Evolutionary conservation across 2,329 filamentous ascomycete genomes (phyloP), one percentile per base, ranked within the genome.

Genomic region (Fusarium acutatum): DNA sequence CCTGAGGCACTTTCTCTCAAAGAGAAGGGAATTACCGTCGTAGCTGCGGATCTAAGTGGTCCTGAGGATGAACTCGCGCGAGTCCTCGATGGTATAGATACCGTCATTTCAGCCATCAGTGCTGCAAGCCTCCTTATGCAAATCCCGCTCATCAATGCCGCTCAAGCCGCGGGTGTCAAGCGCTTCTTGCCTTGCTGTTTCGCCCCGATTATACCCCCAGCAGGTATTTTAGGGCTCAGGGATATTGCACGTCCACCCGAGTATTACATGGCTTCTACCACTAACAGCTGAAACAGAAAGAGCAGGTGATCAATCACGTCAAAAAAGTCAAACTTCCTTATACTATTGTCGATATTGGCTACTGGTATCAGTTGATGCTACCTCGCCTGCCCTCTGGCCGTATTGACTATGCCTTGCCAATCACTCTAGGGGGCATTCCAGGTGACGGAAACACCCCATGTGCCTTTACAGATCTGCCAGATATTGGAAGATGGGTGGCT

Each of bases 291-390:
- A 15, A 6, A 46, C 28, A 46, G 43, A 28, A 46, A 46, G 24
- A 46, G 8, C 43, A 28, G 6, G 43, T 46, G 18, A 28, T 46
- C 24, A 46, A 46, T 46, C 43, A 46, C 18, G 18, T 46, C 43
- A 46, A 46, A 8, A 50, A 37, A 26, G 43, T 40, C 6, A 26
- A 59, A 13, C 11, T 49, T 18, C 43, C 57, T 28, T 50, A 60
- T 26, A 40, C 43, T 10, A 81, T 88, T 75, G 84, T 90, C 53
- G 88, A 90, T 72, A 82, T 89, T 14, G 88, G 88, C n/a, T 89
- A 81, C 81, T 90, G 88, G 89, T 87, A 88, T 75, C 87, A 89
- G 74, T 68, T 87, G 30, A 79, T 80, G 10, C 20, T 78, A 9
- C 79, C 80, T 1, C 44, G 43, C 7, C 47, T 81, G 1, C 73